Conservation (phyloP, 768 basidiomycete species). For the Nevesoporus exiguus region DNA sequence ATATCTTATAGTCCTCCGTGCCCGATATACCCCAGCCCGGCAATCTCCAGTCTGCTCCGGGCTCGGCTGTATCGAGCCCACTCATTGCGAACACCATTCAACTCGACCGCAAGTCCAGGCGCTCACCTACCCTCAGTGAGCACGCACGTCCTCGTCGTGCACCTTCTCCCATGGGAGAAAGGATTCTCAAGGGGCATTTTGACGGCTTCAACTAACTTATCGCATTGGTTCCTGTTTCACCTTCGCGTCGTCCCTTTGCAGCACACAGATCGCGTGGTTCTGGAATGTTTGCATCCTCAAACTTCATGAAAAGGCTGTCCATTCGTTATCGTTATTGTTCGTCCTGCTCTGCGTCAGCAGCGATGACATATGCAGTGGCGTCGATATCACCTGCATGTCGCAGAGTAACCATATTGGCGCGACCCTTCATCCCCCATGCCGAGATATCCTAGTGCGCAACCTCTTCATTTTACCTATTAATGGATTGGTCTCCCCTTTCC, state of each 20-base stretch:
- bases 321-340: slow-evolving; percentile 5
- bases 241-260: neutral
- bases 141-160: slow-evolving; percentile 55
- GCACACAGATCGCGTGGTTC: slow-evolving; percentile 5
- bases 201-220: slow-evolving; percentile 74
- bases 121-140: slow-evolving; percentile 57
- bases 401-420: slow-evolving; percentile 5
- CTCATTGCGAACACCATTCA: slow-evolving; percentile 13
- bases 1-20: slow-evolving; percentile 6
- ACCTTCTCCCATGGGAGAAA: slow-evolving; percentile 87
- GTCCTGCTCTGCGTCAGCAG: neutral
- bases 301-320: slow-evolving; percentile 1
- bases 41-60: slow-evolving; percentile 49
- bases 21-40: slow-evolving; percentile 22
- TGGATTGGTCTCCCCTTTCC: slow-evolving; percentile 4
- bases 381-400: slow-evolving; percentile 9
- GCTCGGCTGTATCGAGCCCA: slow-evolving; percentile 40
- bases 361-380: slow-evolving; percentile 9
- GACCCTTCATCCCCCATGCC: slow-evolving; percentile 2
- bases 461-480: slow-evolving; percentile 9
- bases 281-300: neutral
- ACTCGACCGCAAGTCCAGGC: slow-evolving; percentile 39
- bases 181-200: slow-evolving; percentile 88
- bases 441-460: slow-evolving; percentile 24
- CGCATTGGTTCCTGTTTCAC: neutral